phyloP scores from a whole-genome alignment of 2,329 filamentous ascomycete genomes.

The Myriosclerotinia scirpicola region DNA sequence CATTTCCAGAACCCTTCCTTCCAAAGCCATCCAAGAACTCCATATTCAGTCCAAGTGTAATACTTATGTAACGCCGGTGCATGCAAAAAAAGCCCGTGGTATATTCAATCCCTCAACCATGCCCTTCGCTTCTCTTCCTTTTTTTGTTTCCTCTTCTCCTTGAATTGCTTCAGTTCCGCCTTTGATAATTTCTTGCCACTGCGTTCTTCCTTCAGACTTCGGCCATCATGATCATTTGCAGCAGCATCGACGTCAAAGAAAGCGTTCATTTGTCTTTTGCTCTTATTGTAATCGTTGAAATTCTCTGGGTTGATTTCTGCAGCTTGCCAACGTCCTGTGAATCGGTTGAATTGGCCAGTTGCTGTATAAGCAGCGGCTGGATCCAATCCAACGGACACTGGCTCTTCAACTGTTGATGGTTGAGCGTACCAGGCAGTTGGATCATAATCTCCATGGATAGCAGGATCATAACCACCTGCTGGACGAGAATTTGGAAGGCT shows the following conservation, averaged over 20 bases:
- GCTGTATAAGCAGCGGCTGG: conserved; percentile 59
- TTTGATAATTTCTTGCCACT: conserved; percentile 81
- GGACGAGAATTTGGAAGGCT: conserved; percentile 42
- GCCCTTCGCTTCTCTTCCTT: conserved; percentile 94
- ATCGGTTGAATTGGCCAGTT: conserved; percentile 82
- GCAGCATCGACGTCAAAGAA: conserved; percentile 96
- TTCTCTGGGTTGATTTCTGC: conserved; percentile 67
- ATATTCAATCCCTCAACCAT: conserved; percentile 58
- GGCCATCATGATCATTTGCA: conserved; percentile 85
- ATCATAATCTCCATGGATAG: conserved; percentile 95
- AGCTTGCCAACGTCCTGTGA: conserved; percentile 80
- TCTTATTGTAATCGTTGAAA: conserved; percentile 86
- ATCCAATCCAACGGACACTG: conserved; percentile 42
- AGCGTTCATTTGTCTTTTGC: conserved; percentile 82
- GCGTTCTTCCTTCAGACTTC: conserved; percentile 87
- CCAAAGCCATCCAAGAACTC: conserved; percentile 14
- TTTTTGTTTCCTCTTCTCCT: conserved; percentile 81
- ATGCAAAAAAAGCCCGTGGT: conserved; percentile 11
- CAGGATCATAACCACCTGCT: conserved; percentile 85
- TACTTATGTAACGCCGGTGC: not conserved
- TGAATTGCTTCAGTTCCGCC: conserved; percentile 85
- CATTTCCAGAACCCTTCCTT: conserved; percentile 1
- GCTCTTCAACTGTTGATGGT: conserved; percentile 46
- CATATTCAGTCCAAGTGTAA: not conserved
- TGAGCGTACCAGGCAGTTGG: conserved; percentile 92